Evolutionary conservation across 257 asterid genomes (phyloP).

Genomic region (Phtheirospermum japonicum): DNA sequence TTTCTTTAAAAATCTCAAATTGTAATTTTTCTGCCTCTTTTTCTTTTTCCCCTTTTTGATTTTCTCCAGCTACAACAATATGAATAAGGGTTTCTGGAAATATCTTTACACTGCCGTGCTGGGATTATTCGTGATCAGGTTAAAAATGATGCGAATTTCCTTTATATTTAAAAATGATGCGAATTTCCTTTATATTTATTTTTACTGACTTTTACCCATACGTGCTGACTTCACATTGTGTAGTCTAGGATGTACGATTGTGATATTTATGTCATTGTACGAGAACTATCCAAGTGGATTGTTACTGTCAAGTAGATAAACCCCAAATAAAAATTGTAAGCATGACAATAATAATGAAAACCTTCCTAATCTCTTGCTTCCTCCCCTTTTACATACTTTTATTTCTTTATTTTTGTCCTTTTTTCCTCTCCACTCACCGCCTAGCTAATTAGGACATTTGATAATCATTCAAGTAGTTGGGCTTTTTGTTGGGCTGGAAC

Average conservation of each 20-base stretch:
- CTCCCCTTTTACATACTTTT: too few relatives aligned
- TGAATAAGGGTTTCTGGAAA: conserved; percentile 81
- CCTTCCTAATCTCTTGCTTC: too few relatives aligned
- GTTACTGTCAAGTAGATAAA: too few relatives aligned
- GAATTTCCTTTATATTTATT: conserved; percentile 11
- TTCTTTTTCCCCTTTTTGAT: background rate
- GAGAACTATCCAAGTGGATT: conserved; percentile 96
- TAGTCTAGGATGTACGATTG: conserved; percentile 82
- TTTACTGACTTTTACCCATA: conserved; percentile 15
- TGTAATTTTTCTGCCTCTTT: background rate
- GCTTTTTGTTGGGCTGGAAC: too few relatives aligned
- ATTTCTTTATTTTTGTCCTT: too few relatives aligned
- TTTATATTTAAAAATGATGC: too few relatives aligned
- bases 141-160: too few relatives aligned
- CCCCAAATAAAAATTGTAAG: too few relatives aligned
- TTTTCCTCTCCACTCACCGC: too few relatives aligned
- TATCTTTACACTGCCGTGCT: conserved; percentile 63
- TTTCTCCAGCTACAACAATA: conserved; percentile 70
- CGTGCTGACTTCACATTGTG: conserved; percentile 47
- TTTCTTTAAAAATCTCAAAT: background rate
- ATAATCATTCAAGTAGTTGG: too few relatives aligned
- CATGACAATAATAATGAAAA: too few relatives aligned
- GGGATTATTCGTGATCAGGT: conserved; percentile 80
- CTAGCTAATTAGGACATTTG: too few relatives aligned
- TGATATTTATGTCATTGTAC: conserved; percentile 76